Conservation (phyloP, 805 yeast genomes). For the Zygosaccharomyces bailii region DNA sequence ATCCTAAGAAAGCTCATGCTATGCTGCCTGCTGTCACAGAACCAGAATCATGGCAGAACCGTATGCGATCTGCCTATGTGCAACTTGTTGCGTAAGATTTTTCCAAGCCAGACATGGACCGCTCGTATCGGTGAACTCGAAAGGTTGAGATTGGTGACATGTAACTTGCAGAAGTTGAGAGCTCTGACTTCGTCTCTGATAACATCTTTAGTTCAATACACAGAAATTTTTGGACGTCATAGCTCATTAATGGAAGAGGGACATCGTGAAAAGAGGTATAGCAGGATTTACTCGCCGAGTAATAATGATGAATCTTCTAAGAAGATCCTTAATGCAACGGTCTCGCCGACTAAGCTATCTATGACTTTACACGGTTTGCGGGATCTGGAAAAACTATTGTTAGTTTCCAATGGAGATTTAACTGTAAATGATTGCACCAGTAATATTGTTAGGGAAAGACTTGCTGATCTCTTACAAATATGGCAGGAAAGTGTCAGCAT, state of each 20-base stretch:
- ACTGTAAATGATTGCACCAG: not conserved
- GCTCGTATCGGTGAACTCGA: conserved; percentile 1
- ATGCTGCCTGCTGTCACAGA: conserved; percentile 41
- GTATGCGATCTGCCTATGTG: conserved; percentile 8
- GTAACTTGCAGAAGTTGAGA: conserved; percentile 9
- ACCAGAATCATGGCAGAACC: conserved; percentile 17
- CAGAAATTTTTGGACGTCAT: conserved; percentile 6
- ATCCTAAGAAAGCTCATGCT: conserved; percentile 42
- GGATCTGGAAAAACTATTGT: conserved; percentile 9
- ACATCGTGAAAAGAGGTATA: not conserved
- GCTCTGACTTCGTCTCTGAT: conserved; percentile 7
- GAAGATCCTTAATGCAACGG: no score
- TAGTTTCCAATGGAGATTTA: conserved; percentile 7
- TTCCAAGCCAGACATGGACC: conserved; percentile 4
- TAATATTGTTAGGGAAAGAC: conserved; percentile 18
- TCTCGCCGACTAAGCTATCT: no score
- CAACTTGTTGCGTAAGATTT: conserved; percentile 7
- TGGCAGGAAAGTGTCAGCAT: conserved; percentile 9
- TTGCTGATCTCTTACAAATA: conserved; percentile 6
- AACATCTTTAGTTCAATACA: conserved; percentile 5
- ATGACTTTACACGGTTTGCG: conserved; percentile 9
- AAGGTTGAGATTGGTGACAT: conserved; percentile 9
- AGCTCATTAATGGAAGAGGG: conserved; percentile 3
- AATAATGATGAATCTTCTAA: not conserved
- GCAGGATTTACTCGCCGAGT: not conserved